Base-by-base conservation (phyloP, 2,329 filamentous ascomycete species). In the Sporothrix dimorphospora region DNA sequence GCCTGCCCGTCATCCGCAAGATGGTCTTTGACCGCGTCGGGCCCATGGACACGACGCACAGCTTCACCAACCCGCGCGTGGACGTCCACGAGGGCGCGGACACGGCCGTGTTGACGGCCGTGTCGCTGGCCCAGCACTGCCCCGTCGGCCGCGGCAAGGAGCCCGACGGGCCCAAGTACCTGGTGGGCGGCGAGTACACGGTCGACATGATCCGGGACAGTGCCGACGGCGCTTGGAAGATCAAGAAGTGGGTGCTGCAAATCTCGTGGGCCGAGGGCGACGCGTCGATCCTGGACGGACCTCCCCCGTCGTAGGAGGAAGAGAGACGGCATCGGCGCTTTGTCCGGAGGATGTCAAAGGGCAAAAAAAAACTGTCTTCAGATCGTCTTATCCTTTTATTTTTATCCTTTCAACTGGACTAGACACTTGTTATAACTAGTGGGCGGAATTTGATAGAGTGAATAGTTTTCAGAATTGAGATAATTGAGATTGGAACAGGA, bases 31-130 rank as follows among this genome's bases (percentile, higher is more conserved):
- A 68, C 45, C 40, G 45, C 14, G 16, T 68, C 27, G 65, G 65
- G 1, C 21, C 42, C 24, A 68, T 68, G 65, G 65, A 68, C 45
- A 68, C 65, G 9, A 68, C 65, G 8, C 65, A 68, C 45, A 51
- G 45, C 45, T 34, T 68, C 45, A 68, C 40, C 42, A 68, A 12
- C 14, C 27, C 45, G 21, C 65, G 65, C 19, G 65, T 68, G 4
- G 24, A 68, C 38, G 45, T 68, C 45, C 16, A 68, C 12, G 65
- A 68, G 19, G 65, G 65, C 42, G 63, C 63, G 1, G 42, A 67
- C 42, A 67, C 63, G n/a, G 63, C 63, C 5, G 24, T 49, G 11
- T 42, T 67, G 34, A 67, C 55, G 19, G 30, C 55, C 0, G 16
- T n/a, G 6, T 59, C 55, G 55, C 27, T 59, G 55, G 55, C 55